Base-by-base conservation (phyloP, 176 grass and related monocot genomes). In the Phoenix dactylifera region DNA sequence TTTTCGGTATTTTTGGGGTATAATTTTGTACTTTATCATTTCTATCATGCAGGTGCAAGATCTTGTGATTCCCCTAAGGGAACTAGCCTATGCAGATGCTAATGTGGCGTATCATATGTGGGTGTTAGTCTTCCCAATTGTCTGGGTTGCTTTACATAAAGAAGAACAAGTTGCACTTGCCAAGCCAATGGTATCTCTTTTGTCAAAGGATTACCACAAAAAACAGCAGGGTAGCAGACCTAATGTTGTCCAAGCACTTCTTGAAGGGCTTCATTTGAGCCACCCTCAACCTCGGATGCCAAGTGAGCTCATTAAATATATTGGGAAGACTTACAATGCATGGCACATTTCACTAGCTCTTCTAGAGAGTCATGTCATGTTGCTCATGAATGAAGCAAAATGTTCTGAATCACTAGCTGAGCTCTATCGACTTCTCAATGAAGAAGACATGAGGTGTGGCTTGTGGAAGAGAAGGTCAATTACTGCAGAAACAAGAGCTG, bases 191-290 rank as follows among this genome's bases (percentile, higher is more conserved):
- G 92, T 98, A 57, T 63, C 81, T 25, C 84, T 98, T 74, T 57
- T 98, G 51, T 98, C 93, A 32, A 98, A 89, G 76, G 93, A 98
- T 77, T 92, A 98, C 68, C 93, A 98, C 51, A 98, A 89, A 78
- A 92, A 82, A 59, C 93, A 98, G 77, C 88, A 98, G 74, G 77
- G 83, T 53, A 85, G 76, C 73, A 90, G 93, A 30, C 93, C 93
- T 71, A 98, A 92, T 69, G 93, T 98, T 50, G 87, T 86, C 15
- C 93, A 98, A 74, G 93, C 93, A 61, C 85, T 98, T 68, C 81
- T 98, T 73, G 93, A 98, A 83, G 93, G 93, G 60, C 93, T 98
- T 77, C 93, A 98, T 80, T 75, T 98, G 71, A 98, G 93, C 59
- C 93, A 98, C 54, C 93, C 93, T 57, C 93, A 92, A 77, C 93